Base-by-base conservation (phyloP, 257 asterid genomes). In the Fraxinus cuspidata region DNA sequence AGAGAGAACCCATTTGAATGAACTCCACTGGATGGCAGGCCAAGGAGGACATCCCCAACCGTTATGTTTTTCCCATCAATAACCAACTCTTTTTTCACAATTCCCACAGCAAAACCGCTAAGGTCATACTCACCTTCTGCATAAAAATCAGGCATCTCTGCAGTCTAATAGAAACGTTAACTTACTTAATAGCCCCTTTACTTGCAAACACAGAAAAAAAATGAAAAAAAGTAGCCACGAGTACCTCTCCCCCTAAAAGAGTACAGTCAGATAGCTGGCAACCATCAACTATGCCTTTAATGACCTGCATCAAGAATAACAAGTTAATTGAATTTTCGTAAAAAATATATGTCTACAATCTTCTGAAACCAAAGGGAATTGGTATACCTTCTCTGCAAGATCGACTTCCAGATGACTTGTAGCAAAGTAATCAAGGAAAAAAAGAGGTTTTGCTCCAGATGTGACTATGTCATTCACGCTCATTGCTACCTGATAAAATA, bases 131-230 rank as follows among this genome's bases (percentile, higher is more conserved):
- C 99, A 21, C 99, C 97, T 27, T 88, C 93, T 19, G 96, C 93
- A 77, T 95, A 95, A 74, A 95, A 93, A 66, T 85, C 97, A 49
- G 99, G 99, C 99, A 95, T 95, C 87, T 95, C 99, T 71, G 99
- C 99, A 35, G 98, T 95, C 99, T 95, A 90, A 78, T 85, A 85
- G 38, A 34, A 47, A 86, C 56, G 38, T 18, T 3, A 31, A 78
- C 49, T 71, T 63, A 23, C 19, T 77, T 70, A 76, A 74, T 38
- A 19, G 37, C 51, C 53, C 47, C 16, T 29, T 31, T 47, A 71
- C 15, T 67, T 21, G 53, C 3, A 58, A 60, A 19, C 18, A 42
- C 5, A 13, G 40, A 4, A 1, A 4, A 32, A 53, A 9, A 34
- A 51, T 71, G 8, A 63, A 53, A 9, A 34, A 51, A 74, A 12